Evolutionary conservation across 768 basidiomycete genomes (phyloP).

Genomic region (Cyclocybe cylindracea): DNA sequence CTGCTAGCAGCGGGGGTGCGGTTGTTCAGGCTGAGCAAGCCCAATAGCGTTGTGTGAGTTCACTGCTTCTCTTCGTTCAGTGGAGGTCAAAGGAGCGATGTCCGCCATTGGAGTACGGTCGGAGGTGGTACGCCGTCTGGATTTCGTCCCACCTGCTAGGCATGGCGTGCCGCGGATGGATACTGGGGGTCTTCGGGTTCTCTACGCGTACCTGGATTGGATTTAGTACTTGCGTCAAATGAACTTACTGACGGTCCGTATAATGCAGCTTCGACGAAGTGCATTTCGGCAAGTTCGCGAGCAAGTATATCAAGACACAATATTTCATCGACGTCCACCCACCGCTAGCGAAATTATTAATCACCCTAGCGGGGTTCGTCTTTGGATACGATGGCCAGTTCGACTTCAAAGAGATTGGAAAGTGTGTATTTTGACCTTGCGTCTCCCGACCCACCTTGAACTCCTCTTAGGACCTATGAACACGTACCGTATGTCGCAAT

Average conservation of each 20-base stretch:
- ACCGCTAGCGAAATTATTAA: constrained; percentile 92
- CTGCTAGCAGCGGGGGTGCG: constrained; percentile 80
- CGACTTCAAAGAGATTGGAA: constrained; percentile 97
- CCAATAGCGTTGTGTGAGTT: constrained; percentile 90
- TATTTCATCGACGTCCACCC: constrained; percentile 98
- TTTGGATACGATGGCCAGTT: constrained; percentile 91
- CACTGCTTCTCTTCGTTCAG: constrained; percentile 3
- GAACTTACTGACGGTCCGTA: not conserved
- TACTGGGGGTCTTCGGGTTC: no score
- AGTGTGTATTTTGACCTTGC: constrained; percentile 50
- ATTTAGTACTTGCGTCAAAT: not conserved
- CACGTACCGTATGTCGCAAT: constrained; percentile 94
- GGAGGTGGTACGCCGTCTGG: no score
- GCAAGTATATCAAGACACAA: constrained; percentile 88
- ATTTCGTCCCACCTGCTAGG: no score
- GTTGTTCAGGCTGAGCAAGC: constrained; percentile 81
- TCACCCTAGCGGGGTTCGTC: constrained; percentile 86
- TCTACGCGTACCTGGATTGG: no score
- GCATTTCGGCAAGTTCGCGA: constrained; percentile 97
- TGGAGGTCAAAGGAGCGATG: not conserved
- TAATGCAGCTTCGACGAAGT: constrained; percentile 89
- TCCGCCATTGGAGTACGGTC: not conserved
- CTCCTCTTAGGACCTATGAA: constrained; percentile 64
- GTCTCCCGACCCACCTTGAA: constrained; percentile 2
- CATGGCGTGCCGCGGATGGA: no score